Evolutionary conservation across 495 filamentous ascomycete species (phyloP).

Genomic region (Penicillium antarcticum): DNA sequence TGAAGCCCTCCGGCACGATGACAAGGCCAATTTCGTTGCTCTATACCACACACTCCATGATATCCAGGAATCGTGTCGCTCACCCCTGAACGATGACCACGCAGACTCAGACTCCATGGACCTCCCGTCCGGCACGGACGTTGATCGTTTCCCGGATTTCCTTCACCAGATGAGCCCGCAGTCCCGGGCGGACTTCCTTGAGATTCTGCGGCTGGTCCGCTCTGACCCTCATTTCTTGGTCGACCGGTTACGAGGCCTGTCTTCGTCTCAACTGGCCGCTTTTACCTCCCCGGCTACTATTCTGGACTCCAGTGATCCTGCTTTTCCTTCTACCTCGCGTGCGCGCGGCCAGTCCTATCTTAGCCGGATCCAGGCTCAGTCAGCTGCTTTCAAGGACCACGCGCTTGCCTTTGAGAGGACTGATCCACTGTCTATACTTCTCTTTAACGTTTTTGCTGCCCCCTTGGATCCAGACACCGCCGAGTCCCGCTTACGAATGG

Average conservation of each 20-base stretch:
- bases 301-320: constrained; percentile 75
- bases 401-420: constrained; percentile 74
- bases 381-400: constrained; percentile 39
- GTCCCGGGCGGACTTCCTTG: constrained; percentile 69
- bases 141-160: constrained; percentile 60
- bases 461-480: constrained; percentile 67
- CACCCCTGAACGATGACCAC: constrained; percentile 45
- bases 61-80: constrained; percentile 80
- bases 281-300: constrained; percentile 71
- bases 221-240: constrained; percentile 85
- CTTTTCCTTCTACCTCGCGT: constrained; percentile 70
- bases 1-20: constrained; percentile 83
- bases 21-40: constrained; percentile 82
- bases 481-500: constrained; percentile 74
- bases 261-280: constrained; percentile 67
- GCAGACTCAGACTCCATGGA: constrained; percentile 43
- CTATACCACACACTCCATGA: constrained; percentile 87
- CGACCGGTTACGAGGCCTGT: constrained; percentile 69
- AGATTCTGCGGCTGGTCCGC: constrained; percentile 77
- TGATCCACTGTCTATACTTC: constrained; percentile 79
- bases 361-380: constrained; percentile 60
- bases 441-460: constrained; percentile 80
- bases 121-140: constrained; percentile 24
- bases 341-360: constrained; percentile 51
- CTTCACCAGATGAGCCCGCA: constrained; percentile 75